Percentiles rank a stretch among this genome's conserved stretches.
These are phyloP conservation scores for Sclerotinia subarctica DNA, from an alignment of 2,329 filamentous ascomycete genomes.

Conservation along the genomic window DNA sequence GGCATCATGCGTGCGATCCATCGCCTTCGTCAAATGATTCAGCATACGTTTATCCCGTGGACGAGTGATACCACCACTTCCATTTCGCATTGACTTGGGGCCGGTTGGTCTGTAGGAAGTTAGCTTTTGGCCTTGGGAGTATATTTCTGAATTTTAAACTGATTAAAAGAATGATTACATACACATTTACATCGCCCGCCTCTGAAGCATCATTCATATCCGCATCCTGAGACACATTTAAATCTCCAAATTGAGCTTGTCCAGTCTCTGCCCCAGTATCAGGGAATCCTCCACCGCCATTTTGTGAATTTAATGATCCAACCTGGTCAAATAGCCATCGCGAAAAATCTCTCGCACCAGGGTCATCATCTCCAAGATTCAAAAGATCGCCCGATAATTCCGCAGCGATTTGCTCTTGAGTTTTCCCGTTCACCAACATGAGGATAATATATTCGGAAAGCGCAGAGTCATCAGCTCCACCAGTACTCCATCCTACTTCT, in stretches of 20 bases:
- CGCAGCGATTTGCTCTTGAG: constrained; percentile 79
- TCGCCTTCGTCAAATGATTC: constrained; percentile 76
- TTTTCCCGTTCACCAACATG: constrained; percentile 95
- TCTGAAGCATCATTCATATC: constrained; percentile 64
- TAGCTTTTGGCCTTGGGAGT: constrained; percentile 37
- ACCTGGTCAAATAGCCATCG: constrained; percentile 93
- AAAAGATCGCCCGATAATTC: constrained; percentile 89
- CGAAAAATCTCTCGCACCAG: constrained; percentile 77
- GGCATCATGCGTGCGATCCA: constrained; percentile 75
- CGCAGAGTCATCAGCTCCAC: constrained; percentile 70
- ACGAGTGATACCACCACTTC: constrained; percentile 44
- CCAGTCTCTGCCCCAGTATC: constrained; percentile 23
- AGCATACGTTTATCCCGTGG: constrained; percentile 78
- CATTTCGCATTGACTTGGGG: constrained; percentile 89
- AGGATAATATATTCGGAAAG: constrained; percentile 95
- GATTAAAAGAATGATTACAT: constrained; percentile 41
- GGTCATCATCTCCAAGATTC: constrained; percentile 76
- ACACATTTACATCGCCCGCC: constrained; percentile 54
- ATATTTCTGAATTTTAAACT: not conserved
- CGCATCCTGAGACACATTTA: constrained; percentile 56
- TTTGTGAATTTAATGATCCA: constrained; percentile 59
- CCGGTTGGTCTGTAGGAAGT: constrained; percentile 73
- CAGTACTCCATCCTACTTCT: constrained; percentile 88
- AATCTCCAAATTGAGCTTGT: constrained; percentile 56
- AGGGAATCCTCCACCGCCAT: constrained; percentile 47